Evolutionary conservation across 495 filamentous ascomycete genomes (phyloP), one percentile per base, ranked within the genome.

Genomic region (Penicillium macrosclerotiorum): DNA sequence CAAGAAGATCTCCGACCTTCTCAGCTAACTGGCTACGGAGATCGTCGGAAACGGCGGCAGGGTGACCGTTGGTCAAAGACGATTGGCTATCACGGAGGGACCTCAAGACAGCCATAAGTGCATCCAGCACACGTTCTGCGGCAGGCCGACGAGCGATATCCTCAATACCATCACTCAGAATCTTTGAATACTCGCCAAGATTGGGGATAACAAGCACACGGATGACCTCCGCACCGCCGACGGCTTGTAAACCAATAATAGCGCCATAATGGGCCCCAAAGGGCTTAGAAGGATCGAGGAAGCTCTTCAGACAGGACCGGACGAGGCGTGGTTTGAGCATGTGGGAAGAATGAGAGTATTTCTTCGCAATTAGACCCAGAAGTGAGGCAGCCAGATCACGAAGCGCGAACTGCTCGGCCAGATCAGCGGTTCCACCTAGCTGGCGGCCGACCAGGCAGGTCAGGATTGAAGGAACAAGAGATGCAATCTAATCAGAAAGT

Each of bases 391-490:
- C 81, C 17, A 92, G 73, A 59, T 95, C 88, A 37, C 93, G 85
- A 8, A 98, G 85, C 7, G 80, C 73, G 52, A 89, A 95, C 59
- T 90, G 86, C 30, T 86, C 81, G 8, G 69, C 51, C 20, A 79
- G 57, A 13, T 74, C 70, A 14, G 60, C 51, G 18, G 60, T 65
- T 24, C 69, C 72, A 44, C 89, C 90, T 4, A 96, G 79, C 46
- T 89, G 86, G 47, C 89, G 87, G 16, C 88, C 90, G 49, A 95
- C 77, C 22, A 96, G 76, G 60, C 94, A 97, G 9, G 93, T 98
- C 32, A 97, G 76, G 24, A 95, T 85, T 1, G 93, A 82, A 3
- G 92, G 88, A n/a, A 90, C 79, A 20, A 97, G 77, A 9, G 88
- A 77, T n/a, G 85, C 81, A 24, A 85, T 62, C 77, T 80, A 40